Base-by-base conservation (phyloP, 768 basidiomycete species). In the Leccinellum albellum region DNA sequence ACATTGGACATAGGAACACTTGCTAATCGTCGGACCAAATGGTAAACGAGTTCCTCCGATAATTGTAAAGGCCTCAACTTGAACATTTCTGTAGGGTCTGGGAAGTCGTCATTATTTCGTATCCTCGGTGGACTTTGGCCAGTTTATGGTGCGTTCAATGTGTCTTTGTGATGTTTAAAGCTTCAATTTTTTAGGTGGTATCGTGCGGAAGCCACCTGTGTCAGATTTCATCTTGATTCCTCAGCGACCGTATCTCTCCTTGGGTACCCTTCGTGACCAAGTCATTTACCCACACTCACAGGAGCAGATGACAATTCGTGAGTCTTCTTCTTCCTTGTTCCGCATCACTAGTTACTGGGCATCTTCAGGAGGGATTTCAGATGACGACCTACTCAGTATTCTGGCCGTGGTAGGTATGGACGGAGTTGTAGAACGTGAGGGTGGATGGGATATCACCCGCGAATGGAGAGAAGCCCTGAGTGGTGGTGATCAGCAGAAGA, bases 121-220 rank as follows among this genome's bases (percentile, higher is more conserved):
- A 95, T 98, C 48, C 76, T 98, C 2, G 95, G 94, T 23, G 95
- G 94, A 21, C 81, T 98, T n/a, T 97, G 94, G 94, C 94, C 94
- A 0, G 88, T 94, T 24, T 80, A 73, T 47, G 81, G 74, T 63
- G 32, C 20, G 62, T 28, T 45, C 24, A 20, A 45, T 46, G 3
- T n/a, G 6, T 21, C 13, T 3, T 35, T 42, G 24, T 3, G 9
- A 29, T 37, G 8, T 3, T 37, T 45, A 47, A 21, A 49, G 51
- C 32, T 49, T 56, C 32, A 53, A 8, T 75, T 13, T 50, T 47
- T 13, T 52, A 71, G 70, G 83, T 9, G 96, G 96, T 4, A 78
- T 83, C 29, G 94, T 99, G 15, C 84, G 87, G 63, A 97, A 98
- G 72, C 96, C 96, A 0, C 82, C 88, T 7, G 87, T 92, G 5